phyloP scores from a whole-genome alignment of 2,329 filamentous ascomycete genomes.

The Claviceps paspali region DNA sequence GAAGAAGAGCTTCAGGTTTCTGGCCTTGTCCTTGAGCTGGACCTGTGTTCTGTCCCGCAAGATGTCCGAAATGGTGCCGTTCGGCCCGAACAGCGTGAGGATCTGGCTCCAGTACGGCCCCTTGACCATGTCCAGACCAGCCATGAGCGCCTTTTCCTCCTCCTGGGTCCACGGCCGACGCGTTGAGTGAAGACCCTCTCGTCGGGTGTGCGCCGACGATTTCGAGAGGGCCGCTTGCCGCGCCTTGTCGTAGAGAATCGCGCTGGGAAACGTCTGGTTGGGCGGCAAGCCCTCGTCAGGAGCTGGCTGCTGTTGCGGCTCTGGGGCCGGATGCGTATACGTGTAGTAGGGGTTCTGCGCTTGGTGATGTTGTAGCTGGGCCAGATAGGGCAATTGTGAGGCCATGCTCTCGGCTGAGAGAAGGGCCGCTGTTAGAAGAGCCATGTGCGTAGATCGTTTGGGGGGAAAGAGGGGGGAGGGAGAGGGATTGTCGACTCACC shows the following conservation, averaged over 20 bases:
- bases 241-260: conserved; percentile 41
- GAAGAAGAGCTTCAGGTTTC: conserved; percentile 83
- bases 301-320: conserved; percentile 12
- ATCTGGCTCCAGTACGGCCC: conserved; percentile 92
- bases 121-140: conserved; percentile 74
- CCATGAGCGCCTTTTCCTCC: conserved; percentile 81
- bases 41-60: conserved; percentile 83
- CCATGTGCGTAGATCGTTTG: too few relatives aligned
- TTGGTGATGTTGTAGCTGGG: conserved; percentile 23
- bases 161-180: conserved; percentile 76
- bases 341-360: conserved; percentile 21
- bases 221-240: conserved; percentile 43
- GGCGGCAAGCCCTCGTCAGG: conserved; percentile 32
- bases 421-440: conserved; percentile 3
- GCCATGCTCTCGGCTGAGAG: conserved; percentile 17
- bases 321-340: conserved; percentile 19
- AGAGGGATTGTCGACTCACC: conserved; percentile 13
- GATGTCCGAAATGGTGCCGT: conserved; percentile 66
- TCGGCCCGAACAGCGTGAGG: conserved; percentile 64
- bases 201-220: conserved; percentile 36
- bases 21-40: conserved; percentile 81
- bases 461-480: not conserved
- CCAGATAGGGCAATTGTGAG: conserved; percentile 21
- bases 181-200: conserved; percentile 43
- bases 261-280: conserved; percentile 39